phyloP scores from a whole-genome alignment of 164 flowering plant genomes.

The Aristolochia fimbriata region DNA sequence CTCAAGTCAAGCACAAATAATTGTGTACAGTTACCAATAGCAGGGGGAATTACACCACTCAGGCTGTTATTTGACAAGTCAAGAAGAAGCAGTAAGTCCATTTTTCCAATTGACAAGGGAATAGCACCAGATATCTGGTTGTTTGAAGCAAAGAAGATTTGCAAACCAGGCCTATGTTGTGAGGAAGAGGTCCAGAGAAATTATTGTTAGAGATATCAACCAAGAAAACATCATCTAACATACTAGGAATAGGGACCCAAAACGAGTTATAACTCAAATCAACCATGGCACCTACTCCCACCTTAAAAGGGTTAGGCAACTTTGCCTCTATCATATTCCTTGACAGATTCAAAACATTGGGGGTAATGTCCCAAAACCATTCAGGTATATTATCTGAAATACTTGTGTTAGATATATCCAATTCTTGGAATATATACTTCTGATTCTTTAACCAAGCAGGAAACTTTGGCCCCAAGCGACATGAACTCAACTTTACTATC shows the following conservation, averaged over 20 bases:
- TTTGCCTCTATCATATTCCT: neutral
- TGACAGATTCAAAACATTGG: neutral
- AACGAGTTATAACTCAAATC: neutral
- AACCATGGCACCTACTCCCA: neutral
- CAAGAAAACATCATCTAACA: neutral
- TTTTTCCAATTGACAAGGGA: neutral
- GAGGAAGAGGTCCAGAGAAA: constrained; percentile 1
- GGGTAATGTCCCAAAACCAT: constrained; percentile 2
- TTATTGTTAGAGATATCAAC: constrained; percentile 2
- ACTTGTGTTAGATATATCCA: constrained; percentile 2
- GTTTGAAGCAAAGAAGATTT: neutral
- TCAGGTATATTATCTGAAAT: neutral
- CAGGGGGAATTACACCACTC: neutral
- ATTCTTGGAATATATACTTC: neutral
- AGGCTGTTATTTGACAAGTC: neutral
- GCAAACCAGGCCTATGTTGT: neutral
- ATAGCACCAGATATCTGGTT: constrained; percentile 1
- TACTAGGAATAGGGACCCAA: neutral
- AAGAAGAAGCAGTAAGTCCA: neutral
- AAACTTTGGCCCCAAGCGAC: neutral
- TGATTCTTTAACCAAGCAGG: constrained; percentile 2
- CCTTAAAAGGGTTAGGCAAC: neutral
- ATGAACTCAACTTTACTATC: too few species aligned
- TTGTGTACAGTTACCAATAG: neutral
- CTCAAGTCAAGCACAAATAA: constrained; percentile 1